Percentiles rank a stretch among this genome's conserved stretches.
Evolutionary conservation across 192 early-diverging fungal species (phyloP).

Genomic region (Helicostylum pulchrum): DNA sequence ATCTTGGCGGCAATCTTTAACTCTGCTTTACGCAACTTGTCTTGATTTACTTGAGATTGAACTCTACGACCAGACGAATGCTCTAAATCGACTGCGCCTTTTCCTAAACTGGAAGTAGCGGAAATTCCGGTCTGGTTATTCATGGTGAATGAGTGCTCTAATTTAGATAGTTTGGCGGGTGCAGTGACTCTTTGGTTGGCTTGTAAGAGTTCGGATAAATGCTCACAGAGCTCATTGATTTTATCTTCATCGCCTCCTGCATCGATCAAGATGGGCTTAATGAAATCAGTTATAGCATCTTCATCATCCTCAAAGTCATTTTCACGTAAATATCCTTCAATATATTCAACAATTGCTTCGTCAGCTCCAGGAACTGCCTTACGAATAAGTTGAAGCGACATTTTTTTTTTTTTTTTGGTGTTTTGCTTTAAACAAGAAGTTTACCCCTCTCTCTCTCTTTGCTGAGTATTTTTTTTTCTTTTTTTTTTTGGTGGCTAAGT

Average conservation of each 20-base stretch:
- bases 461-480: no score
- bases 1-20: conserved; percentile 89
- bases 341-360: conserved; percentile 74
- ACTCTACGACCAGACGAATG: conserved; percentile 61
- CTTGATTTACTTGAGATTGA: conserved; percentile 69
- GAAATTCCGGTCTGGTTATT: conserved; percentile 59
- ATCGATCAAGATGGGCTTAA: conserved; percentile 66
- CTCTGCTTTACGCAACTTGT: conserved; percentile 90
- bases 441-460: no score
- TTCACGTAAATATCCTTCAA: conserved; percentile 68
- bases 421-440: no score
- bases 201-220: conserved; percentile 58
- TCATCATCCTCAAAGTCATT: conserved; percentile 53
- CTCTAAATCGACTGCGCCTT: conserved; percentile 59
- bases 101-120: conserved; percentile 45
- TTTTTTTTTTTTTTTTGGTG: background rate
- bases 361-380: conserved; percentile 67
- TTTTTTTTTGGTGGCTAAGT: no score
- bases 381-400: conserved; percentile 41
- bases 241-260: conserved; percentile 58
- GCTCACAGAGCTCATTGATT: conserved; percentile 66
- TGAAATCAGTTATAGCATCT: conserved; percentile 61
- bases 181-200: conserved; percentile 33
- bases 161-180: conserved; percentile 46
- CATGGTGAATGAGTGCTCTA: conserved; percentile 72